These are phyloP conservation scores for Evernia prunastri DNA, from an alignment of 495 filamentous ascomycete genomes.

Conservation along the genomic window DNA sequence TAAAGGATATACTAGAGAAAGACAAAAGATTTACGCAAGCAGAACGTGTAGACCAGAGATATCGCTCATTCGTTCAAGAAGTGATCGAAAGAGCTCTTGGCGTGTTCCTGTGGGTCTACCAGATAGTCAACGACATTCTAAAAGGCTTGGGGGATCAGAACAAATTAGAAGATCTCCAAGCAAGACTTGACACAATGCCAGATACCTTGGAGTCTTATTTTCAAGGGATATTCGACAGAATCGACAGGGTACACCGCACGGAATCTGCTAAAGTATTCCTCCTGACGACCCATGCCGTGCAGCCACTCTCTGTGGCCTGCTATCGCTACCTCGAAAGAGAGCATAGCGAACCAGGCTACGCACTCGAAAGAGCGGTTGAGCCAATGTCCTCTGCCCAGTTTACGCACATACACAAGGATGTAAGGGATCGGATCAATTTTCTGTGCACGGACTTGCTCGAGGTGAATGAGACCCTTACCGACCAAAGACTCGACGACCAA, in stretches of 20 bases:
- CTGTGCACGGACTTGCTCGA: constrained; percentile 8
- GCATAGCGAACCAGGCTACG: neutral
- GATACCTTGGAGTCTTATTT: constrained; percentile 20
- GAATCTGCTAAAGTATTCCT: constrained; percentile 7
- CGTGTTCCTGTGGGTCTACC: constrained; percentile 35
- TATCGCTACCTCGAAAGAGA: constrained; percentile 10
- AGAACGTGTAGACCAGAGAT: constrained; percentile 1
- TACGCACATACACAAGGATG: neutral
- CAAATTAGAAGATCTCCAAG: constrained; percentile 13
- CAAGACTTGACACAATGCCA: constrained; percentile 16
- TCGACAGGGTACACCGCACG: constrained; percentile 2
- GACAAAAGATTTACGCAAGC: neutral
- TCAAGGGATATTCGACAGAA: constrained; percentile 16
- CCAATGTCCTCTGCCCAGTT: neutral
- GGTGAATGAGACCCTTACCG: neutral
- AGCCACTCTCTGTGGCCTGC: neutral
- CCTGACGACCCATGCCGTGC: neutral
- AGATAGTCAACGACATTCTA: constrained; percentile 22
- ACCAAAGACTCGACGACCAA: neutral
- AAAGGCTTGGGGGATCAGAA: constrained; percentile 20
- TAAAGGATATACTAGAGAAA: constrained; percentile 6
- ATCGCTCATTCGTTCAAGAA: constrained; percentile 16
- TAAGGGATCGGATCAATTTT: constrained; percentile 3
- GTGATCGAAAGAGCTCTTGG: constrained; percentile 31
- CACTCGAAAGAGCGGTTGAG: neutral